Evolutionary conservation across 306 rosid genomes (phyloP), one percentile per base, ranked within the genome.

Genomic region (Glycyrrhiza uralensis): DNA sequence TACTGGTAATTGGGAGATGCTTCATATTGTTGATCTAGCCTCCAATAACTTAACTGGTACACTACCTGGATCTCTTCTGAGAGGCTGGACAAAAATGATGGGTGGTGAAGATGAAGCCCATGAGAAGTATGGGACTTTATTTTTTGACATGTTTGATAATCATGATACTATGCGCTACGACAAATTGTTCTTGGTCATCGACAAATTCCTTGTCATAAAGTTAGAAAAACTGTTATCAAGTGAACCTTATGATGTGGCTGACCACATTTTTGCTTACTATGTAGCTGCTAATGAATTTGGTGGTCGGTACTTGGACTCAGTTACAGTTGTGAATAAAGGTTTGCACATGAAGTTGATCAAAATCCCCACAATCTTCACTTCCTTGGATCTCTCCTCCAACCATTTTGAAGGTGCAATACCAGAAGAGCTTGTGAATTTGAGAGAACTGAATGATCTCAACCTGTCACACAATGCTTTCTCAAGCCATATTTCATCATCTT

Each of bases 1-100:
- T 79, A 66, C 60, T 20, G 76, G 0, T 3, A 0, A 26, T 50
- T 87, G 65, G 1, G 22, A 59, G 28, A 72, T 59, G 69, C 61
- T 72, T 59, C 77, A 72, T 15, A 72, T 72, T 46, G 77, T 72
- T 33, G 77, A 72, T 59, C 12, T 72, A 7, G 35, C 77, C 26
- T 30, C 22, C 54, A 85, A 82, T 66, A 69, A 50, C 50, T 82
- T 82, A 13, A 47, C 4, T 1, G 85, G 79, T 11, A 11, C 24
- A 30, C 7, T 82, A 56, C 76, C 69, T 2, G 18, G 57, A 36
- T 1, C 2, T 44, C n/a, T 9, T 54, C 17, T 82, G 42, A 22
- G 0, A 22, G 41, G 47, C 0, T 82, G 73, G 89, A 10, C 13
- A 12, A 61, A 66, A 46, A 72, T 85, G 79, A 11, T 26, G 19